These are phyloP conservation scores for Wickerhamiella bombiphila DNA, from an alignment of 805 yeast species.

Conservation along the genomic window DNA sequence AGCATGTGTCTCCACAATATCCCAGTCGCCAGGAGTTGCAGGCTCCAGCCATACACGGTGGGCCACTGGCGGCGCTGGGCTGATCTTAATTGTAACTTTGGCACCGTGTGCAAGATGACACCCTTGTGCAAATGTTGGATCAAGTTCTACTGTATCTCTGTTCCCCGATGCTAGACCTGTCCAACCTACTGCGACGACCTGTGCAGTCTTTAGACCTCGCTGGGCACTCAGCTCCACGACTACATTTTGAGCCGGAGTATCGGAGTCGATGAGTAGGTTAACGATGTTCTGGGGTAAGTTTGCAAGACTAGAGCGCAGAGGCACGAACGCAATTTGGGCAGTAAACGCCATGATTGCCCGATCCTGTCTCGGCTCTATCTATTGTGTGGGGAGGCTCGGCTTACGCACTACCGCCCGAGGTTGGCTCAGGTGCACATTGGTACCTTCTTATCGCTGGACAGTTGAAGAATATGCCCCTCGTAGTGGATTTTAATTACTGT, in stretches of 20 bases:
- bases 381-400: too few species aligned
- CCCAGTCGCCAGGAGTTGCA: slow-evolving; percentile 70
- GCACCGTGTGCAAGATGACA: slow-evolving; percentile 33
- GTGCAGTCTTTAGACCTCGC: slow-evolving; percentile 15
- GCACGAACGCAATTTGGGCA: slow-evolving; percentile 24
- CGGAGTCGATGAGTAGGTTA: slow-evolving; percentile 34
- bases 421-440: too few species aligned
- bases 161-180: slow-evolving; percentile 36
- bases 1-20: slow-evolving; percentile 71
- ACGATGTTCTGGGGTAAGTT: slow-evolving; percentile 39
- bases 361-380: too few species aligned
- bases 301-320: slow-evolving; percentile 36
- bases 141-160: slow-evolving; percentile 38
- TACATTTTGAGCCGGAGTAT: slow-evolving; percentile 42
- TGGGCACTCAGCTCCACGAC: slow-evolving; percentile 34
- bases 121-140: slow-evolving; percentile 46
- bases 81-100: slow-evolving; percentile 31
- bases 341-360: slow-evolving; percentile 21
- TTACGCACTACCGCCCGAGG: too few species aligned
- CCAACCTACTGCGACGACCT: slow-evolving; percentile 44
- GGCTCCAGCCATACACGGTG: slow-evolving; percentile 67
- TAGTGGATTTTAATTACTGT: too few species aligned
- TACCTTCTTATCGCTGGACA: too few species aligned
- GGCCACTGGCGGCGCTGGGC: slow-evolving; percentile 37
- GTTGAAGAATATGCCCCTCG: too few species aligned